A percentile compares a stretch with the other conserved stretches of the same genome.
phyloP scores from a whole-genome alignment of 345 rosid species.

The Arabidopsis suecica region DNA sequence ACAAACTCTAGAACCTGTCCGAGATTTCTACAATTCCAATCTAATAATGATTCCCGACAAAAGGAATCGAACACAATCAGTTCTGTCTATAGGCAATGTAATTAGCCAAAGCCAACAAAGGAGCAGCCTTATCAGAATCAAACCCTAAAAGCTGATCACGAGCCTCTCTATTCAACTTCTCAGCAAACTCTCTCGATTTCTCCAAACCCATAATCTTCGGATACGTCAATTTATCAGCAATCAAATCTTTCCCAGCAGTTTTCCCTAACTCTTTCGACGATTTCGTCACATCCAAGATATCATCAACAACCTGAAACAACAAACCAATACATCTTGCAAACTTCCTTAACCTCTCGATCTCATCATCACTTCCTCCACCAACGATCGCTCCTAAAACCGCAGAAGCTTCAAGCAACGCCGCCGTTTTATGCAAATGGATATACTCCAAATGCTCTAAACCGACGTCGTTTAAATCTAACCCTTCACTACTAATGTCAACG shows the following conservation, averaged over 20 bases:
- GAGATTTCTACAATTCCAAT: constrained; percentile 12
- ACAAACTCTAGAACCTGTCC: constrained; percentile 18
- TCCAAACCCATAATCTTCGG: constrained; percentile 90
- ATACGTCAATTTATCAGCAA: constrained; percentile 80
- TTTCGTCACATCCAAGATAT: constrained; percentile 87
- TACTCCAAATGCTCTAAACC: constrained; percentile 78
- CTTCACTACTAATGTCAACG: constrained; percentile 76
- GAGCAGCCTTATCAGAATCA: constrained; percentile 72
- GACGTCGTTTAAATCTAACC: constrained; percentile 49
- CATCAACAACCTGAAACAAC: constrained; percentile 95
- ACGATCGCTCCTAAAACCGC: constrained; percentile 84
- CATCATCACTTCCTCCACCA: constrained; percentile 77
- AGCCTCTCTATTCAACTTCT: constrained; percentile 74
- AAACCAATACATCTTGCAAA: constrained; percentile 78
- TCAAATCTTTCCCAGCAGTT: constrained; percentile 94
- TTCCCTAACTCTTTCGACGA: constrained; percentile 86
- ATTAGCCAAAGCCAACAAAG: constrained; percentile 85
- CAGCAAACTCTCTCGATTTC: constrained; percentile 72
- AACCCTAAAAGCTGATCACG: constrained; percentile 63
- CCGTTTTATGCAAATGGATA: constrained; percentile 89
- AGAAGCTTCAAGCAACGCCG: constrained; percentile 74
- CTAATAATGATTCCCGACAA: constrained; percentile 17
- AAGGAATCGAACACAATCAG: constrained; percentile 28
- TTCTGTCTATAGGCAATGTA: constrained; percentile 87
- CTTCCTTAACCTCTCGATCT: constrained; percentile 72